phyloP scores from a whole-genome alignment of 495 filamentous ascomycete species.

The Tuber brumale region DNA sequence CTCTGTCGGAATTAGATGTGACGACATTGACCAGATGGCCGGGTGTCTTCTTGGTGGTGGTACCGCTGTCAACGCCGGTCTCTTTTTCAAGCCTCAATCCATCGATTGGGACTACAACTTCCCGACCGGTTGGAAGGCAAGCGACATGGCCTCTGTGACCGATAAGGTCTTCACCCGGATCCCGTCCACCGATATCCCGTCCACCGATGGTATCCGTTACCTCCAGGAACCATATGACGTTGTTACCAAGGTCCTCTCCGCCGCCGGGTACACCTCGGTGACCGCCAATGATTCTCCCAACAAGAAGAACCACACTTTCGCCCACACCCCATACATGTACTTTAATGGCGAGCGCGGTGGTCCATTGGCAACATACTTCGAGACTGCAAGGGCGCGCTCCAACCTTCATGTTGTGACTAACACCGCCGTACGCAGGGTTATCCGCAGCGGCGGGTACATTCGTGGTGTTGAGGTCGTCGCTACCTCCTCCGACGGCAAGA shows the following conservation, averaged over 20 bases:
- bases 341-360: conserved; percentile 60
- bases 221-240: conserved; percentile 60
- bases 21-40: conserved; percentile 64
- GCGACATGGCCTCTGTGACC: conserved; percentile 55
- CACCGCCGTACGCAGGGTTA: conserved; percentile 59
- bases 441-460: conserved; percentile 55
- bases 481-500: conserved; percentile 51
- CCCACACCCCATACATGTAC: conserved; percentile 65
- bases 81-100: conserved; percentile 51
- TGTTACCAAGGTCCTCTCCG: conserved; percentile 49
- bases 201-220: conserved; percentile 61
- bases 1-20: conserved; percentile 58
- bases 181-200: conserved; percentile 62
- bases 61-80: conserved; percentile 63
- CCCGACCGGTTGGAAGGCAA: conserved; percentile 63
- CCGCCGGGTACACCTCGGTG: conserved; percentile 57
- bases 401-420: conserved; percentile 66
- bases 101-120: conserved; percentile 70
- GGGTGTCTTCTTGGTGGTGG: conserved; percentile 73
- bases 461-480: conserved; percentile 64
- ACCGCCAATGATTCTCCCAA: conserved; percentile 56
- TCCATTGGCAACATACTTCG: conserved; percentile 67
- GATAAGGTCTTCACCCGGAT: conserved; percentile 60
- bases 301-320: conserved; percentile 60
- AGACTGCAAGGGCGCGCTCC: conserved; percentile 51